Base-by-base conservation (phyloP, 108 stramenopile genomes). In the Fragilaria crotonensis region DNA sequence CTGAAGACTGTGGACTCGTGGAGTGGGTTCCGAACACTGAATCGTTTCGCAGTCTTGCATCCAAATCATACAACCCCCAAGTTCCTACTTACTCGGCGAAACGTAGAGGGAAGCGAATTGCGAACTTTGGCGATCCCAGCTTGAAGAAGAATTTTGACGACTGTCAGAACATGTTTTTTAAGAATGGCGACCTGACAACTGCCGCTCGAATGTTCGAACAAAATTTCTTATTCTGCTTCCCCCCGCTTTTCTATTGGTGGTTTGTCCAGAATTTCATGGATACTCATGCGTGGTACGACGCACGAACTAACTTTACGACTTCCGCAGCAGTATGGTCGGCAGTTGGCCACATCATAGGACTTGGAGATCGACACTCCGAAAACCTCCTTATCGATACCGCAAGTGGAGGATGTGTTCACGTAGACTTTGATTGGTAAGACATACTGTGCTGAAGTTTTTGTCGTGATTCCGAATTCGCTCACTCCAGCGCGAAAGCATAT, bases 311-410 rank as follows among this genome's bases (percentile, higher is more conserved):
- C 48, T 99, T 98, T 60, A 93, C 98, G 0, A 66, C 93, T 48
- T 95, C 81, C 11, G 79, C 93, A 27, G 87, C 95, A 11, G 93
- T 90, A 1, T 96, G 95, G 95, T 88, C 93, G 4, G 97, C 91
- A 25, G 86, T 98, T 22, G 99, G 99, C 18, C 97, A 99, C 56
- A 80, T 98, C 5, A 84, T 99, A 30, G 97, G 97, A 18, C 71
- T 98, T 21, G 97, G 97, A 18, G 97, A 98, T 70, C 85, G 99
- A 27, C 99, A 99, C 54, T 87, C 95, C 9, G 99, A 99, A 72
- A 99, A 99, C 60, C 95, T 99, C 33, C 66, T 99, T 45, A 79
- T 99, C 14, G 93, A 99, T 60, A 95, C 90, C 27, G 64, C 70
- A 27, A 84, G 65, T 44, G 97, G 98, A 7, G 97, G 91, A 69